A percentile compares a stretch with the other conserved stretches of the same genome.
Conservation (phyloP, 192 early-diverging fungal species). For the Linnemannia elongata region DNA sequence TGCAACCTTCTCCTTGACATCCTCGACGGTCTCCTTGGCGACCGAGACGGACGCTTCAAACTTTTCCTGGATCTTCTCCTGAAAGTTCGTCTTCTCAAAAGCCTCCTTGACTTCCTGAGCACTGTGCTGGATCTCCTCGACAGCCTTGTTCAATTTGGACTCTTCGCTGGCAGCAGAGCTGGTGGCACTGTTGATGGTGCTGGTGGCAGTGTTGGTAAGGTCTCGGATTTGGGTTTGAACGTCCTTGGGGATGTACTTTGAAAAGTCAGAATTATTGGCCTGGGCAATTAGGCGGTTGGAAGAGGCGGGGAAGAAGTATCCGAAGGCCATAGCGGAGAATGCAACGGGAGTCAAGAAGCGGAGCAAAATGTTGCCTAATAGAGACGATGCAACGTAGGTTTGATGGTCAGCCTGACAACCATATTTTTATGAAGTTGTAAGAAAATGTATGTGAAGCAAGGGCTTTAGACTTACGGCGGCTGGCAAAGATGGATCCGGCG, state of each 20-base stretch:
- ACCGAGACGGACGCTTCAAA: conserved; percentile 26
- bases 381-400: neutral
- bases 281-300: conserved; percentile 48
- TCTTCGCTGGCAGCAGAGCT: neutral
- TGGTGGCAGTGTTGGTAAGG: conserved; percentile 17
- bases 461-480: conserved; percentile 36
- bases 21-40: conserved; percentile 36
- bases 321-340: conserved; percentile 54
- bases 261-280: conserved; percentile 47
- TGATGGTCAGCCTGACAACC: neutral
- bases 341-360: conserved; percentile 49
- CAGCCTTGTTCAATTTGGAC: conserved; percentile 36
- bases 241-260: conserved; percentile 46
- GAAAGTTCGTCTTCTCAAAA: conserved; percentile 11
- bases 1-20: conserved; percentile 48
- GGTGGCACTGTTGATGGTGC: conserved; percentile 6
- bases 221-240: conserved; percentile 55
- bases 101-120: conserved; percentile 37
- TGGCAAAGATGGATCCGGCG: conserved; percentile 49
- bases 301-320: conserved; percentile 55
- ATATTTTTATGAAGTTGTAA: neutral
- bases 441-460: neutral
- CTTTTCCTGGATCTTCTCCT: conserved; percentile 33
- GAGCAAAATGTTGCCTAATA: conserved; percentile 43
- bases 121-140: conserved; percentile 34